A percentile compares a stretch with the other conserved stretches of the same genome.
Evolutionary conservation across 371 early-diverging fungal genomes (phyloP).

Genomic region (Lichtheimia ornata): DNA sequence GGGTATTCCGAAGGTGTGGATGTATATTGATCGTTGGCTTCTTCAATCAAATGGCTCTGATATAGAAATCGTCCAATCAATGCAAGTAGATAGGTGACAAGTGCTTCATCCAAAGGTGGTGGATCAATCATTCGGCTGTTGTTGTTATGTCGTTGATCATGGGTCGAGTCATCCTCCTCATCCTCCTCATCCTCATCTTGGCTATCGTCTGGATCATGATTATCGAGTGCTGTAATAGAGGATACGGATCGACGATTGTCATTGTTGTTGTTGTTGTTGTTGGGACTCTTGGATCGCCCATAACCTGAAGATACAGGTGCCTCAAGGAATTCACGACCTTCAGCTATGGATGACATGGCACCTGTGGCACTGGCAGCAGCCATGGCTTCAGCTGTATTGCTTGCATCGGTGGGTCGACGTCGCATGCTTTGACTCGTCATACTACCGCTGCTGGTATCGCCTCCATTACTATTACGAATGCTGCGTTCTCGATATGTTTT

Average conservation of each 20-base stretch:
- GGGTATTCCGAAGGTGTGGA: conserved; percentile 32
- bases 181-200: not conserved
- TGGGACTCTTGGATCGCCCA: not conserved
- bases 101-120: conserved; percentile 71
- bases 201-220: too few species aligned
- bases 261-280: not conserved
- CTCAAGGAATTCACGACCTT: conserved; percentile 10
- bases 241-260: not conserved
- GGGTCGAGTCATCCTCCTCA: not conserved
- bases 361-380: conserved; percentile 19
- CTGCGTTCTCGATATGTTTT: conserved; percentile 50
- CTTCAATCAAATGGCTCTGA: conserved; percentile 42
- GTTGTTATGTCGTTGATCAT: not conserved
- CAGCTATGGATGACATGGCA: conserved; percentile 10
- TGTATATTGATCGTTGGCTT: conserved; percentile 15
- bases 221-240: not conserved
- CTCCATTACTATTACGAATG: too few species aligned
- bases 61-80: conserved; percentile 68
- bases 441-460: too few species aligned
- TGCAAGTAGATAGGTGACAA: conserved; percentile 66
- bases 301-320: conserved; percentile 3
- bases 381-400: conserved; percentile 4
- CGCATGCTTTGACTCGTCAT: conserved; percentile 16
- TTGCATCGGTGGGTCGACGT: conserved; percentile 7
- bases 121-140: conserved; percentile 44